Evolutionary conservation across 2,329 filamentous ascomycete species (phyloP), one percentile per base, ranked within the genome.

Genomic region (Nemania sp.): DNA sequence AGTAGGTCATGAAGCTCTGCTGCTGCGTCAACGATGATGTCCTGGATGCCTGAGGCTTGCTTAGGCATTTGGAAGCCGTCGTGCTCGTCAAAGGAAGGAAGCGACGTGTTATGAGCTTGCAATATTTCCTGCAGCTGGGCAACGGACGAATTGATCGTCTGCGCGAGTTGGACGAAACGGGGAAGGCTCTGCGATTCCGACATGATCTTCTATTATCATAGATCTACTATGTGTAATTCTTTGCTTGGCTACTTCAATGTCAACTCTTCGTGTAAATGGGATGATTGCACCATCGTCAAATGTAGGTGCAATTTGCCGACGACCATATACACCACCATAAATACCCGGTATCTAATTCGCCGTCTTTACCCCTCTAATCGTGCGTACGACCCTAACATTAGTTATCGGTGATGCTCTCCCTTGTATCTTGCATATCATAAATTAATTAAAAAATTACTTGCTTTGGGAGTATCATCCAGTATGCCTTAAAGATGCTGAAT

Each of bases 101-200:
- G 47, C n/a, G 47, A 38, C 3, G 18, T 8, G 4, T 49, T 29
- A 8, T 61, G 26, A 11, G 38, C 38, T 13, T 18, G 15, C 13
- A 61, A 38, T 15, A 53, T 49, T 6, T 65, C 38, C 6, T 65
- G 47, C 6, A 54, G 5, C 27, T 43, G 32, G 1, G 32, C 13
- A 7, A 20, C n/a, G n/a, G 55, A 52, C n/a, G 45, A 29, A 43
- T 47, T 38, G 15, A 65, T 65, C 15, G n/a, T 56, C 24, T 61
- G 26, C 15, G 45, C 45, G 15, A 54, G 5, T 41, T 43, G 32
- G 2, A 38, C 35, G 38, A 60, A 47, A 27, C 35, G 55, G 18
- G 45, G 29, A 13, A 45, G 26, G 20, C 18, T 32, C 26, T 45
- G 45, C 35, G 45, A 8, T 2, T 20, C n/a, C 4, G 58, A 43